Percentiles rank a stretch among this genome's conserved stretches.
phyloP scores from a whole-genome alignment of 2,329 filamentous ascomycete genomes.

The Exophiala alcalophila region DNA sequence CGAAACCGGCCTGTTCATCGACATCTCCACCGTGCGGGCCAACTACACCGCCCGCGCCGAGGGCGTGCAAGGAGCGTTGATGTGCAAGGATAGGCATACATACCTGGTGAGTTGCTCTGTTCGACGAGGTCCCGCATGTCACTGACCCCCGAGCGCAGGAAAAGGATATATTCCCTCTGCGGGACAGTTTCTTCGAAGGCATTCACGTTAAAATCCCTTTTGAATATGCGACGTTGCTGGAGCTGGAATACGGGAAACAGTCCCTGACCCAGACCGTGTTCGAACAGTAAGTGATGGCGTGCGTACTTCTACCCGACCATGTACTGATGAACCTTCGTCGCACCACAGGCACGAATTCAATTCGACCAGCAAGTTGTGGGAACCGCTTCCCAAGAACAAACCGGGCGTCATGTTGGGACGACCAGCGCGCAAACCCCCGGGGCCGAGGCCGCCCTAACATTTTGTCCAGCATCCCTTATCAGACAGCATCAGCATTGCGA shows the following conservation, averaged over 20 bases:
- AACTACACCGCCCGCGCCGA: constrained; percentile 41
- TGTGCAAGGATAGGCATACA: constrained; percentile 57
- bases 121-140: background rate
- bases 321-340: no score
- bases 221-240: constrained; percentile 53
- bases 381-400: no score
- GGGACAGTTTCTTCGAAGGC: constrained; percentile 54
- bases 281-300: constrained; percentile 42
- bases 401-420: no score
- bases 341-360: no score
- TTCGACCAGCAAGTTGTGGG: no score
- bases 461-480: no score
- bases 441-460: no score
- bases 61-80: constrained; percentile 45
- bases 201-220: constrained; percentile 55
- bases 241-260: constrained; percentile 54
- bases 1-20: constrained; percentile 58
- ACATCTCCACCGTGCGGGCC: constrained; percentile 57
- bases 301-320: no score
- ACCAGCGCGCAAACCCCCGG: no score
- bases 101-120: constrained; percentile 41
- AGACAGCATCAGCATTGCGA: no score
- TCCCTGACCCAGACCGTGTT: constrained; percentile 49
- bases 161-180: constrained; percentile 56
- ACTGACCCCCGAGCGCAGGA: constrained; percentile 33